Evolutionary conservation across 129 eudicot species (phyloP).

Genomic region (Solidago caesia): DNA sequence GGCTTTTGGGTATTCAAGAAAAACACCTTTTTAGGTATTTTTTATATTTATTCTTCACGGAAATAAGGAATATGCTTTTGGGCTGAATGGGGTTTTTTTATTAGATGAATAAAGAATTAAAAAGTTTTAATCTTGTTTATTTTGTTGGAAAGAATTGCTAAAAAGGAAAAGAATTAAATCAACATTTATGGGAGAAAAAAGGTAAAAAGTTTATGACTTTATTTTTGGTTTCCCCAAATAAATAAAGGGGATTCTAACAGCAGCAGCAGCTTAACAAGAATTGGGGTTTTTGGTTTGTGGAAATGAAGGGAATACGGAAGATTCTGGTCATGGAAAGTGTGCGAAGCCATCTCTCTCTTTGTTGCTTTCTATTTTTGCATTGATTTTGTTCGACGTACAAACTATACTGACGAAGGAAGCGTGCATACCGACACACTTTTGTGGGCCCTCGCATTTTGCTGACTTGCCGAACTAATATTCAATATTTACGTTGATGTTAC

Average conservation of each 20-base stretch:
- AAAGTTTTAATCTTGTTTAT: slow-evolving; percentile 6
- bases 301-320: slow-evolving; percentile 12
- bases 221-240: slow-evolving; percentile 6
- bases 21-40: slow-evolving; percentile 28
- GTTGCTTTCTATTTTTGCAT: not conserved
- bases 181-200: not conserved
- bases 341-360: slow-evolving; percentile 25
- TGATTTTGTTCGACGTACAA: too few relatives aligned
- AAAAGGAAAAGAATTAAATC: slow-evolving; percentile 1
- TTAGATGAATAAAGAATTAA: slow-evolving; percentile 8
- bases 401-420: not conserved
- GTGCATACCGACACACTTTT: not conserved
- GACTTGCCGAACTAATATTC: not conserved
- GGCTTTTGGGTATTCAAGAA: slow-evolving; percentile 22
- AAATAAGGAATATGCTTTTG: slow-evolving; percentile 4
- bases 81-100: not conserved
- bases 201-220: not conserved
- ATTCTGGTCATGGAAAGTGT: slow-evolving; percentile 25
- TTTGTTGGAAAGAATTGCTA: slow-evolving; percentile 5
- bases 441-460: slow-evolving; percentile 1
- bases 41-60: not conserved
- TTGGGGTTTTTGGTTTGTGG: slow-evolving; percentile 12
- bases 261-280: too few relatives aligned
- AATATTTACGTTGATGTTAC: not conserved
- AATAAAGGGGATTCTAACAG: not conserved